Percentiles rank a stretch among this genome's conserved stretches.
phyloP scores from a whole-genome alignment of 2,329 filamentous ascomycete genomes.

The Diaporthe caulivora region DNA sequence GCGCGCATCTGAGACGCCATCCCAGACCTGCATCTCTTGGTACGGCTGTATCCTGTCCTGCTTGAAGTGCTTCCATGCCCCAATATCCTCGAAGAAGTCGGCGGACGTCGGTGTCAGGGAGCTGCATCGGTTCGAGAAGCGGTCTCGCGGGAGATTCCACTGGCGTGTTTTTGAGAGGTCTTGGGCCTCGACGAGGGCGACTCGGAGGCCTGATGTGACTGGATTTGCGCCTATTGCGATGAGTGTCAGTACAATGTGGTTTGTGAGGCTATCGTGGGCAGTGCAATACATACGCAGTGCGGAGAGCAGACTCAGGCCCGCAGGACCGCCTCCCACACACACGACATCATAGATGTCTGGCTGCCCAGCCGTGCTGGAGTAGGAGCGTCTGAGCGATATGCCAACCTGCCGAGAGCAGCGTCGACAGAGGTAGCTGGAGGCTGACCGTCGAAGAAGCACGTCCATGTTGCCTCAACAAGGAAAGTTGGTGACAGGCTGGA shows the following conservation, averaged over 20 bases:
- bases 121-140: slow-evolving; percentile 94
- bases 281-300: slow-evolving; percentile 73
- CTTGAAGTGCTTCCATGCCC: slow-evolving; percentile 85
- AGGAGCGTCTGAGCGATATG: slow-evolving; percentile 52
- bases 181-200: slow-evolving; percentile 92
- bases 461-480: slow-evolving; percentile 41
- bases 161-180: slow-evolving; percentile 77
- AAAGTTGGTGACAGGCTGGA: not conserved
- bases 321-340: slow-evolving; percentile 89
- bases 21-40: slow-evolving; percentile 98
- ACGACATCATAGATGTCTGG: slow-evolving; percentile 93
- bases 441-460: slow-evolving; percentile 41
- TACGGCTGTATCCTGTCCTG: slow-evolving; percentile 84
- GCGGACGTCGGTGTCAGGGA: slow-evolving; percentile 92
- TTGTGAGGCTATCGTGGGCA: not conserved
- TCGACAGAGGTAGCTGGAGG: slow-evolving; percentile 57
- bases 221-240: slow-evolving; percentile 76
- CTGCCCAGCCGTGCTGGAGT: slow-evolving; percentile 53
- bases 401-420: slow-evolving; percentile 58
- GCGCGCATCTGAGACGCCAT: slow-evolving; percentile 86
- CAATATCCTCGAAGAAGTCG: slow-evolving; percentile 84
- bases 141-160: slow-evolving; percentile 74
- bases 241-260: not conserved
- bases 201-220: slow-evolving; percentile 79
- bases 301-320: slow-evolving; percentile 84